Evolutionary conservation across 495 filamentous ascomycete species (phyloP).

Genomic region (Talaromyces adpressus): DNA sequence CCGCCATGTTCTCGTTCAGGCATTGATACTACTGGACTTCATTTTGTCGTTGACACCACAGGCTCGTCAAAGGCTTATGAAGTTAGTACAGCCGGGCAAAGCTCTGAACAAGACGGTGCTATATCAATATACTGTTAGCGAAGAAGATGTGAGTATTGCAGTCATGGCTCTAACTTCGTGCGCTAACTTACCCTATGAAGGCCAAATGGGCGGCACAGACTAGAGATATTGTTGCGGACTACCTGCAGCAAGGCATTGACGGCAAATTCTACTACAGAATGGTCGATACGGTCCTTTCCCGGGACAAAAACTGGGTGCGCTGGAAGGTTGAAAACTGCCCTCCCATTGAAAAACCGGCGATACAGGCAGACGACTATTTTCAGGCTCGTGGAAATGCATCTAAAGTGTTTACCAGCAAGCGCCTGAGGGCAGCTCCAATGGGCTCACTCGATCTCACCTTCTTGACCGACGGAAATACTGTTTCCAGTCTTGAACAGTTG

Average conservation of each 20-base stretch:
- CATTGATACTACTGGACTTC: slow-evolving; percentile 89
- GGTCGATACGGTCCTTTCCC: slow-evolving; percentile 88
- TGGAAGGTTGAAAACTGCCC: slow-evolving; percentile 96
- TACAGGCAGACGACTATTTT: slow-evolving; percentile 58
- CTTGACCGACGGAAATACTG: slow-evolving; percentile 54
- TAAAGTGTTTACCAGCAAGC: slow-evolving; percentile 59
- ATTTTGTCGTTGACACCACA: slow-evolving; percentile 79
- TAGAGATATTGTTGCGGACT: slow-evolving; percentile 64
- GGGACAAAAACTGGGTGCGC: slow-evolving; percentile 96
- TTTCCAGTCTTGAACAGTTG: slow-evolving; percentile 49
- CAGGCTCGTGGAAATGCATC: slow-evolving; percentile 56
- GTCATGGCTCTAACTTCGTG: slow-evolving; percentile 13
- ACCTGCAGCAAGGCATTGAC: slow-evolving; percentile 60
- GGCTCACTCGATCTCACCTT: slow-evolving; percentile 71
- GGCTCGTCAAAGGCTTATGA: slow-evolving; percentile 67
- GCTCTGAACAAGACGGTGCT: slow-evolving; percentile 72
- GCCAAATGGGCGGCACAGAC: slow-evolving; percentile 73
- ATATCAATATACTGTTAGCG: slow-evolving; percentile 65
- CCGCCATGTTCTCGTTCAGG: slow-evolving; percentile 88
- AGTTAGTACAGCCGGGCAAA: slow-evolving; percentile 35
- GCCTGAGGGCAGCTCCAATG: slow-evolving; percentile 57
- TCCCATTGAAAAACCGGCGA: slow-evolving; percentile 65
- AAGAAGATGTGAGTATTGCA: slow-evolving; percentile 64
- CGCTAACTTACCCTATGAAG: slow-evolving; percentile 21
- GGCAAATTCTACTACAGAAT: slow-evolving; percentile 92